These are phyloP conservation scores for Crataegus laevigata DNA, from an alignment of 306 rosid genomes.

Conservation along the genomic window DNA sequence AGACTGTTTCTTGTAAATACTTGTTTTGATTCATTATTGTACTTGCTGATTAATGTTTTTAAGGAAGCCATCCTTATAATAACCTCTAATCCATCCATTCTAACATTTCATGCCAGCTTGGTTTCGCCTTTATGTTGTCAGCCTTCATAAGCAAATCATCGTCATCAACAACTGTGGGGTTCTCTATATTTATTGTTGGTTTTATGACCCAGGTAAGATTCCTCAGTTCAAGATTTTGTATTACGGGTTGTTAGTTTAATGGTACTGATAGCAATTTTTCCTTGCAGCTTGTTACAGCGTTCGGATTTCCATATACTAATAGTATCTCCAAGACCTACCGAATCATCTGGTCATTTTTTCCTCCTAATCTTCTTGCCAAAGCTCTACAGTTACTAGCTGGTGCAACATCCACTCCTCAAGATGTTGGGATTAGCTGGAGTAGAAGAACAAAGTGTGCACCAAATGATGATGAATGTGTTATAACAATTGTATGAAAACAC, in stretches of 20 bases:
- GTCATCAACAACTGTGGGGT: conserved; percentile 80
- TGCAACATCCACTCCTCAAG: conserved; percentile 59
- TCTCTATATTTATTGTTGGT: conserved; percentile 70
- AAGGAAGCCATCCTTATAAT: neutral
- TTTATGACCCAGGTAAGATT: conserved; percentile 77
- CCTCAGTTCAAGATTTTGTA: conserved; percentile 7
- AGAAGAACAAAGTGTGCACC: conserved; percentile 47
- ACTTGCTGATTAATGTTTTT: conserved; percentile 1
- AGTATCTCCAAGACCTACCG: conserved; percentile 14
- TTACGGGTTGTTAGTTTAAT: conserved; percentile 3
- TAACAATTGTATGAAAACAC: conserved; percentile 58
- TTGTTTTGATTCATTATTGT: conserved; percentile 8
- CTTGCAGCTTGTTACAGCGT: conserved; percentile 51
- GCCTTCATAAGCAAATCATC: conserved; percentile 78
- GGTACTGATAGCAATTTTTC: conserved; percentile 18
- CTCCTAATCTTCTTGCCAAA: conserved; percentile 79
- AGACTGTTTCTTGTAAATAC: conserved; percentile 19
- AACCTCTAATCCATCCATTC: conserved; percentile 3
- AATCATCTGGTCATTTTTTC: conserved; percentile 67
- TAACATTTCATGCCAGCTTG: conserved; percentile 46
- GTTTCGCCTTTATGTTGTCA: conserved; percentile 82
- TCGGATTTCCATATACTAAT: conserved; percentile 46
- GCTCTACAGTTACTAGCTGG: conserved; percentile 51
- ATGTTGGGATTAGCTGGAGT: conserved; percentile 73
- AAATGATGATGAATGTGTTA: conserved; percentile 38